Percentiles rank a stretch among this genome's conserved stretches.
phyloP scores from a whole-genome alignment of 2,329 filamentous ascomycete genomes.

The Venturia oleaginea region DNA sequence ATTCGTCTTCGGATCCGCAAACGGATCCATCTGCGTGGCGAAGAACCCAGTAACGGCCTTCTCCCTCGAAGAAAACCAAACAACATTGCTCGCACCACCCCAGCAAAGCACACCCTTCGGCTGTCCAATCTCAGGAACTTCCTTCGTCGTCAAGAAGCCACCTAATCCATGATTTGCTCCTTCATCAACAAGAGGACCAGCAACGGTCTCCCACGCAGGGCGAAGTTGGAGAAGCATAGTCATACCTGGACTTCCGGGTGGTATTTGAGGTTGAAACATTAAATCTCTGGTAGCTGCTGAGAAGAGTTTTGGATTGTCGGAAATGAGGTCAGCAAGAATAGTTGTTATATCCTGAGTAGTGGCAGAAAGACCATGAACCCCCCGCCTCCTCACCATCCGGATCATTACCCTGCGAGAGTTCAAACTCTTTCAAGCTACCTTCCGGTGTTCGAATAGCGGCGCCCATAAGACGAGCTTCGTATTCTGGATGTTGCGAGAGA shows the following conservation, averaged over 20 bases:
- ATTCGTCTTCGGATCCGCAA: neutral
- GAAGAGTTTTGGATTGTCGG: constrained; percentile 17
- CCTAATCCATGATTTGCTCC: constrained; percentile 17
- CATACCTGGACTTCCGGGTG: neutral
- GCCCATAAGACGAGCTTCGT: constrained; percentile 18
- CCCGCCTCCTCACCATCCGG: constrained; percentile 16
- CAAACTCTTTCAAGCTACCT: constrained; percentile 17
- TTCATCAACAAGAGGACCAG: constrained; percentile 13
- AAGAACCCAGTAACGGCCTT: constrained; percentile 12
- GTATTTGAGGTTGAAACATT: constrained; percentile 22
- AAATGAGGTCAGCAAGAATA: constrained; percentile 20
- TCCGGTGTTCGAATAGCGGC: constrained; percentile 18
- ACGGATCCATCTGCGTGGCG: constrained; percentile 8
- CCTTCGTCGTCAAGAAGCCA: constrained; percentile 14
- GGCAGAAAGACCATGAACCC: constrained; percentile 20
- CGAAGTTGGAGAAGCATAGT: constrained; percentile 12
- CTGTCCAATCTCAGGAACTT: constrained; percentile 14
- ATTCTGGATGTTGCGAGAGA: constrained; percentile 17
- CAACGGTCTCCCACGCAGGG: constrained; percentile 11
- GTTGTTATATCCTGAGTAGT: constrained; percentile 20
- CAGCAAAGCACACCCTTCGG: constrained; percentile 13
- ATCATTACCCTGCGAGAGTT: constrained; percentile 12
- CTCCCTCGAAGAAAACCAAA: constrained; percentile 13
- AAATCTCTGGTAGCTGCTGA: constrained; percentile 18
- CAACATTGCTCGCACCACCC: constrained; percentile 15